Conservation (phyloP, 257 asterid species). For the Solanum paucissectum region DNA sequence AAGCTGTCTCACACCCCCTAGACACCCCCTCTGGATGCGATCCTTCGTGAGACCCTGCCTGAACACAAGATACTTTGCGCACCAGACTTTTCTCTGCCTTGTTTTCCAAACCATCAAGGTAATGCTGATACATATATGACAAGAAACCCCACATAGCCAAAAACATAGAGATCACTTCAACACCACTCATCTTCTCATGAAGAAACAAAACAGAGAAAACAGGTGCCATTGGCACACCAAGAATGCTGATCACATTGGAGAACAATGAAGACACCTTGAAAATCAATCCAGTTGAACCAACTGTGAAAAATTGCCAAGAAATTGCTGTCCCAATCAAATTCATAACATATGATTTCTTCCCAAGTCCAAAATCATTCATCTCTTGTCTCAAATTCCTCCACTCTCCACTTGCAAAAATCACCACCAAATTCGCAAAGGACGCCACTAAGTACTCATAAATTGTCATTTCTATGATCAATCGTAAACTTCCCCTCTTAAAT, state of each 20-base stretch:
- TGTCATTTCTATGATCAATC: conserved; percentile 12
- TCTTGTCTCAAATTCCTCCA: conserved; percentile 30
- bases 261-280: conserved; percentile 22
- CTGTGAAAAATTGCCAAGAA: conserved; percentile 24
- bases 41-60: background rate
- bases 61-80: background rate
- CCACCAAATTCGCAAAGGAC: conserved; percentile 4
- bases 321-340: conserved; percentile 18
- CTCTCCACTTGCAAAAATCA: conserved; percentile 34
- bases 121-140: conserved; percentile 19
- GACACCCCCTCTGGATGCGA: background rate
- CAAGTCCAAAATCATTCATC: conserved; percentile 19
- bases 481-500: conserved; percentile 4
- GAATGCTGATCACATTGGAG: conserved; percentile 23
- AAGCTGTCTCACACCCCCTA: background rate
- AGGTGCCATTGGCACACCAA: conserved; percentile 63
- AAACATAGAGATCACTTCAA: conserved; percentile 31
- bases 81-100: background rate
- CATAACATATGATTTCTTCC: conserved; percentile 16
- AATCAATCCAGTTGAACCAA: conserved; percentile 28
- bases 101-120: conserved; percentile 7
- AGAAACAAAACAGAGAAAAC: conserved; percentile 47
- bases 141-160: conserved; percentile 52
- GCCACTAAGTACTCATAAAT: conserved; percentile 22
- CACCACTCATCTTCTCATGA: conserved; percentile 33